Evolutionary conservation across 768 basidiomycete genomes (phyloP).

Genomic region (Boletellus emodensis): DNA sequence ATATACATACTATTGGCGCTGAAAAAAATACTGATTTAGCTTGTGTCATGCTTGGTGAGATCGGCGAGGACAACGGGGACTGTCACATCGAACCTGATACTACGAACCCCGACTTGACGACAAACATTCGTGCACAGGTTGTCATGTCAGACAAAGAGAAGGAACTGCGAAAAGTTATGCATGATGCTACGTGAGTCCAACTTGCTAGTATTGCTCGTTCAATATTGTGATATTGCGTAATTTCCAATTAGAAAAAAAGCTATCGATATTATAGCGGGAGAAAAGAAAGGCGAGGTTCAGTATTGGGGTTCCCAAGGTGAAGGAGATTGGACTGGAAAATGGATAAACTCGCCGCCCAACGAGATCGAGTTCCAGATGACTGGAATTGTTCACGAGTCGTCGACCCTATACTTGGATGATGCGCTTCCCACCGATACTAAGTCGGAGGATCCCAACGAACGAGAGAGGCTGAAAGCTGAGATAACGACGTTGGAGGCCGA

Average conservation of each 20-base stretch:
- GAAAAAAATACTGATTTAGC: background rate
- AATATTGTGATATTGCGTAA: background rate
- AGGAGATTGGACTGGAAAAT: background rate
- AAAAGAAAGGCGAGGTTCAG: background rate
- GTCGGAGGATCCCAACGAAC: background rate
- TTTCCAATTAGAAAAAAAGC: background rate
- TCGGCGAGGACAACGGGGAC: background rate
- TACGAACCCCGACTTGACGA: background rate
- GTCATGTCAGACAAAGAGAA: slow-evolving; percentile 1
- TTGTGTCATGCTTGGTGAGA: slow-evolving; percentile 5
- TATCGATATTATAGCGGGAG: background rate
- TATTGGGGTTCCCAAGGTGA: slow-evolving; percentile 1
- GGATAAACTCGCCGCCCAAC: background rate
- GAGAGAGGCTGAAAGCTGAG: too few species aligned
- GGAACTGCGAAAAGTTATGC: slow-evolving; percentile 5
- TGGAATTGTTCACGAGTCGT: slow-evolving; percentile 5
- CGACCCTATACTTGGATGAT: background rate
- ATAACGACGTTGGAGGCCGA: too few species aligned
- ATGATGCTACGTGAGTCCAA: slow-evolving; percentile 3
- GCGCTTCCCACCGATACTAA: background rate
- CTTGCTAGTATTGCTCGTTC: too few species aligned
- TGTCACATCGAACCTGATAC: background rate
- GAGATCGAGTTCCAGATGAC: background rate
- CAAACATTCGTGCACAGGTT: slow-evolving; percentile 11
- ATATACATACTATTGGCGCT: background rate